A percentile compares a stretch with the other conserved stretches of the same genome.
phyloP scores from a whole-genome alignment of 1,284 basidiomycete genomes.

The Leccinum cinnamomeum region DNA sequence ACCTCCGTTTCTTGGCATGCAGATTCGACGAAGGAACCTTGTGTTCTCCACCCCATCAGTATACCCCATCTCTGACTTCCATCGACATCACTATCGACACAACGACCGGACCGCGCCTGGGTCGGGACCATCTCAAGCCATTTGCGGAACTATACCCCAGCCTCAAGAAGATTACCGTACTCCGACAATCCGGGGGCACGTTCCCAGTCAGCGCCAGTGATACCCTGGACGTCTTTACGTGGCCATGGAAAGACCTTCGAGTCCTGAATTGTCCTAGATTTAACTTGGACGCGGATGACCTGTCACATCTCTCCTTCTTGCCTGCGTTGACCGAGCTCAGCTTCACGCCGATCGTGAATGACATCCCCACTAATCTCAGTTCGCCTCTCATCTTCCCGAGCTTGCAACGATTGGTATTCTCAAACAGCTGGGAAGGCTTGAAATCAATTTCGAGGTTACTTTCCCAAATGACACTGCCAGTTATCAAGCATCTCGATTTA shows the following conservation, averaged over 20 bases:
- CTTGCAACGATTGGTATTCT: neutral
- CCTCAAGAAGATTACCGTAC: too few relatives aligned
- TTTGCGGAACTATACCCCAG: too few relatives aligned
- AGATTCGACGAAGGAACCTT: neutral
- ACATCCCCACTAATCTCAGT: neutral
- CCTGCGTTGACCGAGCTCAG: too few relatives aligned
- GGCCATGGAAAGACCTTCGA: too few relatives aligned
- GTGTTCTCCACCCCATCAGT: neutral
- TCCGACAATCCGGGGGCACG: neutral
- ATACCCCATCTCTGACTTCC: neutral
- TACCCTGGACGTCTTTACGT: too few relatives aligned
- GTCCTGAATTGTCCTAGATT: too few relatives aligned
- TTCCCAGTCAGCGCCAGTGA: neutral
- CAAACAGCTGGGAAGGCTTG: neutral
- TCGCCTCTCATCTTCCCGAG: neutral
- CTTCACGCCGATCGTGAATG: neutral
- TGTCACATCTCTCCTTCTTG: neutral
- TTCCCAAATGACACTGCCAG: neutral
- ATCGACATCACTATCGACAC: neutral
- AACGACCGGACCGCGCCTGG: neutral
- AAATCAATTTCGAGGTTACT: neutral
- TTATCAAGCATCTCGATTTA: neutral
- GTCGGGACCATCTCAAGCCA: too few relatives aligned
- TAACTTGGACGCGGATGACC: neutral
- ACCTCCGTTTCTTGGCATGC: neutral